Conservation (phyloP, 2,329 filamentous ascomycete genomes). For the Exserohilum turcica region DNA sequence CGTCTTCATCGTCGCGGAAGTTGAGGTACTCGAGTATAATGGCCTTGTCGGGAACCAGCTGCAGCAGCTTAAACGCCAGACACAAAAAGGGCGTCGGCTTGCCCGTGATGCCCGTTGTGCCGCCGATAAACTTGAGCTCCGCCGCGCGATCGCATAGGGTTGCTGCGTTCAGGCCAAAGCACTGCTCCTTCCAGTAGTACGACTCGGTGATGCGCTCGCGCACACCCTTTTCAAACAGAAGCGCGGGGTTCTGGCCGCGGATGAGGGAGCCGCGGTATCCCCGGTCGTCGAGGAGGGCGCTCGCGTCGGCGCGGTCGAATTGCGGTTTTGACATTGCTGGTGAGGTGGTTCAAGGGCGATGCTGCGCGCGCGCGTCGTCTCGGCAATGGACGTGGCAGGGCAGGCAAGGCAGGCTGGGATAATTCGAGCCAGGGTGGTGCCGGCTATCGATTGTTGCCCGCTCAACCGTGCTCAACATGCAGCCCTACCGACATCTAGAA, state of each 20-base stretch:
- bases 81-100: slow-evolving; percentile 93
- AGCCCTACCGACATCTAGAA: slow-evolving; percentile 21
- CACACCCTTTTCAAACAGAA: slow-evolving; percentile 92
- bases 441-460: slow-evolving; percentile 40
- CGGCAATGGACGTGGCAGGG: slow-evolving; percentile 3
- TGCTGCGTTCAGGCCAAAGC: slow-evolving; percentile 87
- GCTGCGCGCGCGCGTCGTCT: background rate
- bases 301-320: slow-evolving; percentile 77
- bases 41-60: slow-evolving; percentile 79
- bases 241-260: slow-evolving; percentile 91
- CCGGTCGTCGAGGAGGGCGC: slow-evolving; percentile 81
- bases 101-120: slow-evolving; percentile 82
- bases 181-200: slow-evolving; percentile 99
- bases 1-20: slow-evolving; percentile 50
- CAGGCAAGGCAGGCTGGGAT: no score
- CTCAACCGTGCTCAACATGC: slow-evolving; percentile 21
- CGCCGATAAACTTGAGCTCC: slow-evolving; percentile 81
- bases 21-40: slow-evolving; percentile 80
- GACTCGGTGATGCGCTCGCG: slow-evolving; percentile 93
- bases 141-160: slow-evolving; percentile 86
- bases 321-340: slow-evolving; percentile 50
- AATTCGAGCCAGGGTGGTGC: slow-evolving; percentile 18
- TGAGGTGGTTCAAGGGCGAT: no score
- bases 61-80: slow-evolving; percentile 90
- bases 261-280: slow-evolving; percentile 77